Percentiles rank a stretch among this genome's conserved stretches.
These are phyloP conservation scores for Naganishia vaughanmartiniae DNA, from an alignment of 768 basidiomycete species.

Conservation along the genomic window DNA sequence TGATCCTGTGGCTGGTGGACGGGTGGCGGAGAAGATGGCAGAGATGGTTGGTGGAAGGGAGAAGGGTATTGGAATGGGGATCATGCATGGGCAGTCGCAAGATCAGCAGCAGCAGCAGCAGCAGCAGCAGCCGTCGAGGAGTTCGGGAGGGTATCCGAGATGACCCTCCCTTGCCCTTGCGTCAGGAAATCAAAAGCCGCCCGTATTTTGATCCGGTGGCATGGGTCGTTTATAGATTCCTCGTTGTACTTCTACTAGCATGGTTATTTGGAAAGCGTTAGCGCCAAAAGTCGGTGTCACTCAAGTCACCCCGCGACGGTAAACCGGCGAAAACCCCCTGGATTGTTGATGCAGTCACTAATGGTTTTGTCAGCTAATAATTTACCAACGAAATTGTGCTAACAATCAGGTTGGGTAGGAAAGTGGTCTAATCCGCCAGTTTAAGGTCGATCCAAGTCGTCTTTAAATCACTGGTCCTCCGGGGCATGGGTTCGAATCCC, in stretches of 20 bases:
- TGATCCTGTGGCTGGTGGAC: constrained; percentile 1
- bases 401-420: background rate
- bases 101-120: background rate
- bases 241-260: background rate
- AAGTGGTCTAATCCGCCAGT: background rate
- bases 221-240: background rate
- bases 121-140: background rate
- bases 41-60: background rate
- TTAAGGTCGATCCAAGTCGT: background rate
- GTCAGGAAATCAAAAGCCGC: no score
- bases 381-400: no score
- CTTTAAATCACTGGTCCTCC: constrained; percentile 17
- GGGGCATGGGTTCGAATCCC: constrained; percentile 25
- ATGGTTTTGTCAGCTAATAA: no score
- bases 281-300: no score
- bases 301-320: no score
- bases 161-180: background rate
- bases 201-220: background rate
- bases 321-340: no score
- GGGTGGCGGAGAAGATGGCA: constrained; percentile 23
- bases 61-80: background rate
- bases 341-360: no score
- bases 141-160: background rate
- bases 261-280: no score
- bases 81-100: background rate